Base-by-base conservation (phyloP, 257 asterid species). In the Nicotiana knightiana region DNA sequence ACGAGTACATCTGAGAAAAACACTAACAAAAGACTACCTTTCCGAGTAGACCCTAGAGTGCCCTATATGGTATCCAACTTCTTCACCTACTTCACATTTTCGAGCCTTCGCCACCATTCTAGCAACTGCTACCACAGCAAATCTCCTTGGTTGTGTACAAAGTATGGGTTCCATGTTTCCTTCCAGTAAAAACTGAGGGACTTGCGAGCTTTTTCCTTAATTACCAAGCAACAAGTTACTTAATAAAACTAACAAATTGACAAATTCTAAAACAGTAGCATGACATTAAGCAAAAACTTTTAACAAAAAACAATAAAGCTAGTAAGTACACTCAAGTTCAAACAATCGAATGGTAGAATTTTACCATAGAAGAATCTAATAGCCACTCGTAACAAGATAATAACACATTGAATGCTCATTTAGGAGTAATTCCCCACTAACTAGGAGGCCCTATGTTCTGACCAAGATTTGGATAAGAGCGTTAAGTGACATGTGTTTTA, bases 121-220 rank as follows among this genome's bases (percentile, higher is more conserved):
- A 59, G 99, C 97, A 77, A 96, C 98, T 84, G 98, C 97, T 75
- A 94, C 98, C 85, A 96, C 99, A 77, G 99, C 99, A 88, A 96
- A 96, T 89, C 99, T 96, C 87, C 99, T 88, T 35, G 98, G 98
- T 51, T 96, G 99, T 16, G 99, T 96, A 85, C 99, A 96, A 7
- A 94, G 92, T 85, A 96, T 88, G 67, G 99, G 98, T 67, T 89
- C 94, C 89, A 96, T 86, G 81, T 90, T 91, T 84, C 79, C 90
- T 82, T 94, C 97, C 48, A 96, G 89, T 62, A 96, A 87, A 89
- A 94, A 96, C 84, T 96, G 99, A 32, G 99, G 99, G 46, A 96
- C 91, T 83, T 96, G 99, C 32, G 99, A 96, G 91, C 99, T 96
- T 88, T 96, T 96, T 10, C 98, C 98, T 96, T 77, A 3, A 88